Percentiles rank a stretch among this genome's conserved stretches.
These are phyloP conservation scores for Biscogniauxia marginata DNA, from an alignment of 2,329 filamentous ascomycete genomes.

Conservation along the genomic window DNA sequence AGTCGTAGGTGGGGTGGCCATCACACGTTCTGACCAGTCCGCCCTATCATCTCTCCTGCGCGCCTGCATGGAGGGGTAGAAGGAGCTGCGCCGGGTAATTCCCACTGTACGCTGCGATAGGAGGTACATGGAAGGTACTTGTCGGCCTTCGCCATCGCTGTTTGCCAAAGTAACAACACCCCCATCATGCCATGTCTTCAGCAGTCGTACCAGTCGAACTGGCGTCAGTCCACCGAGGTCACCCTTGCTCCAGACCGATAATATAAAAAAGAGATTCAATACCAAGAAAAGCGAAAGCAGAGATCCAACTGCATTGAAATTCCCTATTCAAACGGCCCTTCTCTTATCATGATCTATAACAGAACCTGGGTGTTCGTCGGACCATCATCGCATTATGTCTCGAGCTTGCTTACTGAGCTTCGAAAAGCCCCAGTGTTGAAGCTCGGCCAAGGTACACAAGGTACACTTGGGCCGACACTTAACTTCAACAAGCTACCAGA, in stretches of 20 bases:
- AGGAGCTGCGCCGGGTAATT: background rate
- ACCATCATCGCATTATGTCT: background rate
- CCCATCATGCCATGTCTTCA: slow-evolving; percentile 1
- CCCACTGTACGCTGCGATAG: slow-evolving; percentile 2
- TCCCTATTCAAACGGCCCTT: background rate
- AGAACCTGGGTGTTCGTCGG: no score
- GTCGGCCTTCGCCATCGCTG: background rate
- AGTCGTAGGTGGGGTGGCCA: slow-evolving; percentile 2
- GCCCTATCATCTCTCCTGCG: background rate
- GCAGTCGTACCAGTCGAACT: background rate
- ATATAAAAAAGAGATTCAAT: no score
- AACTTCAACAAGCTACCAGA: background rate
- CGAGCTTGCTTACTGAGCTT: no score
- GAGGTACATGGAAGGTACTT: slow-evolving; percentile 1
- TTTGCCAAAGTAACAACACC: no score
- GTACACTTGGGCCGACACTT: background rate
- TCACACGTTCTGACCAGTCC: background rate
- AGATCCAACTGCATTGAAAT: no score
- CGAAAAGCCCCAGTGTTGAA: no score
- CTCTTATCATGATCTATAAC: background rate
- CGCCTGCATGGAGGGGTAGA: background rate
- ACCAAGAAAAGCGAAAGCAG: no score
- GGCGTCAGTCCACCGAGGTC: background rate
- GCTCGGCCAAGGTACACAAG: background rate
- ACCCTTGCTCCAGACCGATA: no score